These are phyloP conservation scores for Penium margaritaceum DNA, from an alignment of 139 green algal genomes.

Conservation along the genomic window DNA sequence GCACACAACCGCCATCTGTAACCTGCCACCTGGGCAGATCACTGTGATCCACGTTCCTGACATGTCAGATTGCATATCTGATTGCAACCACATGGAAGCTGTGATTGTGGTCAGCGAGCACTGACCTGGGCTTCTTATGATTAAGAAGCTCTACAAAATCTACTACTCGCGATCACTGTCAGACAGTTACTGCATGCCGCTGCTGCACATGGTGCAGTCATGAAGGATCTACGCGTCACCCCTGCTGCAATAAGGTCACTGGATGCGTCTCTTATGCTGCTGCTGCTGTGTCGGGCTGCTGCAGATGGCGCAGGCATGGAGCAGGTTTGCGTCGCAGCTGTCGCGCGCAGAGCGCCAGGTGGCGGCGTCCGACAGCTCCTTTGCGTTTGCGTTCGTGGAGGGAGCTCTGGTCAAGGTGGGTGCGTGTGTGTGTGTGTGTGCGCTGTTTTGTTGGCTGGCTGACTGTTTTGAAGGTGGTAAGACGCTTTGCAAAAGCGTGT, in stretches of 20 bases:
- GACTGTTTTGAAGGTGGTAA: too few species aligned
- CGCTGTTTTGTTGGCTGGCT: too few species aligned
- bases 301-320: slow-evolving; percentile 31
- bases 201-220: neutral
- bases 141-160: neutral
- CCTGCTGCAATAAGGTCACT: too few species aligned
- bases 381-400: slow-evolving; percentile 92
- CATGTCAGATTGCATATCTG: neutral
- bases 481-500: too few species aligned
- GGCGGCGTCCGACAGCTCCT: slow-evolving; percentile 64
- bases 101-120: neutral
- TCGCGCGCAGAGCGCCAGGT: slow-evolving; percentile 62
- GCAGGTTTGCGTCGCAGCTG: slow-evolving; percentile 57
- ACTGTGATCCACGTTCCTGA: neutral
- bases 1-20: too few species aligned
- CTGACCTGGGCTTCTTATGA: neutral
- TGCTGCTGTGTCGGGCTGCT: neutral
- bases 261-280: neutral
- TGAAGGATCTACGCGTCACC: too few species aligned
- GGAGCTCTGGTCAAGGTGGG: slow-evolving; percentile 61
- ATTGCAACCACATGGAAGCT: neutral
- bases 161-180: neutral
- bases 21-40: too few species aligned
- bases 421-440: too few species aligned
- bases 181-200: neutral